Base-by-base conservation (phyloP, 352 stramenopile genomes). In the Phytophthora pini region DNA sequence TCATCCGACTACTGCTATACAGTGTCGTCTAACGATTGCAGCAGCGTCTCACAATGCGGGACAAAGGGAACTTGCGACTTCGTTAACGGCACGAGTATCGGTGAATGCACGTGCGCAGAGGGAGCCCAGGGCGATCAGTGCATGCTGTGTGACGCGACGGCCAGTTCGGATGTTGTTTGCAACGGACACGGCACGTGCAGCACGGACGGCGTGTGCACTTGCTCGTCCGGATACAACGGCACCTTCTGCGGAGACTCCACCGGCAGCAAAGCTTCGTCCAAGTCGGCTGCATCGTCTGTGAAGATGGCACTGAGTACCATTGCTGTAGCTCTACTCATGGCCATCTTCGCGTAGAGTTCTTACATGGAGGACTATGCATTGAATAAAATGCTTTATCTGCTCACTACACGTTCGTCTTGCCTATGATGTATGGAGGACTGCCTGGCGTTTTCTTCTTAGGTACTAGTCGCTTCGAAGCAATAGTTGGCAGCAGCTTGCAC, bases 41-140 rank as follows among this genome's bases (percentile, higher is more conserved):
- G 83, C 65, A 92, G 73, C 54, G 77, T 92, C 41, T 65, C 80
- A 1, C 84, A 91, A 61, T 94, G 87, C 46, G 87, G 84, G 41
- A 73, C 77, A 1, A 24, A 73, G 27, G 84, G 86, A 32, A 84
- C 66, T 6, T 94, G 87, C 38, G 61, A 63, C 1, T 68, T 89
- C 11, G 27, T 43, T 15, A 47, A 56, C 8, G 69, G 56, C 2
- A 60, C 62, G 8, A 79, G 66, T 15, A 79, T 56, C 1, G 79
- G 80, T 26, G 39, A 62, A 15, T 94, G 84, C 59, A 51, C 64
- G 3, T 93, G 87, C 68, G 60, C 72, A 27, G 60, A 29, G 8
- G 87, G 87, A 24, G 74, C 84, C 4, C 81, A 46, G 6, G 87
- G 87, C 52, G 63, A 89, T 45, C 87, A 94, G 70, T 94, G 87